A percentile compares a stretch with the other conserved stretches of the same genome.
Evolutionary conservation across 2,329 filamentous ascomycete species (phyloP).

Genomic region (Botrytis elliptica): DNA sequence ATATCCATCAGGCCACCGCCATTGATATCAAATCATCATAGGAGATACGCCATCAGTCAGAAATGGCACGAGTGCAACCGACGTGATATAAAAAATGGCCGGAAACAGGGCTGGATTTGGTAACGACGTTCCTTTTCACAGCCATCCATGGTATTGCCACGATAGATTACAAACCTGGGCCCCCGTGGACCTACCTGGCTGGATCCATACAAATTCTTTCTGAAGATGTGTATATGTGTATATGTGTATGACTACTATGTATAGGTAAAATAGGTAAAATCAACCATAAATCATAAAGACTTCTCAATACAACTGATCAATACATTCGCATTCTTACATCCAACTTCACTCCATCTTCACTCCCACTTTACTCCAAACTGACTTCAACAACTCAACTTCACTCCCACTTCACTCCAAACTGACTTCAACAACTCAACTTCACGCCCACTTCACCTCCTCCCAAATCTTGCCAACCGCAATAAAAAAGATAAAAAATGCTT

Average conservation of each 20-base stretch:
- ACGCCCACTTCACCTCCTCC: not conserved
- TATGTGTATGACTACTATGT: not conserved
- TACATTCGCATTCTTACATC: not conserved
- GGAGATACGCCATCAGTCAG: not conserved
- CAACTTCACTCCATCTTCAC: not conserved
- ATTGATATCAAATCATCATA: not conserved
- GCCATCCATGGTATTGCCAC: not conserved
- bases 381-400: too few species aligned
- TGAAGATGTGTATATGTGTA: too few species aligned
- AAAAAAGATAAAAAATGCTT: not conserved
- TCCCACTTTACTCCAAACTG: too few species aligned
- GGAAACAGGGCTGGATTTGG: slow-evolving; percentile 5
- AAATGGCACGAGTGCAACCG: slow-evolving; percentile 2
- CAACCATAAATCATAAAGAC: not conserved
- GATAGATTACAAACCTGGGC: not conserved
- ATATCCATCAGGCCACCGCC: not conserved
- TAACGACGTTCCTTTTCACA: not conserved
- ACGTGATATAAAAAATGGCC: not conserved
- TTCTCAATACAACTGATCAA: not conserved
- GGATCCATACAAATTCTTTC: not conserved
- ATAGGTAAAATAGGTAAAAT: not conserved
- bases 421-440: not conserved
- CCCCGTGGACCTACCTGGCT: not conserved
- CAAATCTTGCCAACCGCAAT: not conserved
- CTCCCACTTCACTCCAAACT: too few species aligned